Conservation (phyloP, 176 grass and related monocot genomes). For the Puccinellia tenuiflora region DNA sequence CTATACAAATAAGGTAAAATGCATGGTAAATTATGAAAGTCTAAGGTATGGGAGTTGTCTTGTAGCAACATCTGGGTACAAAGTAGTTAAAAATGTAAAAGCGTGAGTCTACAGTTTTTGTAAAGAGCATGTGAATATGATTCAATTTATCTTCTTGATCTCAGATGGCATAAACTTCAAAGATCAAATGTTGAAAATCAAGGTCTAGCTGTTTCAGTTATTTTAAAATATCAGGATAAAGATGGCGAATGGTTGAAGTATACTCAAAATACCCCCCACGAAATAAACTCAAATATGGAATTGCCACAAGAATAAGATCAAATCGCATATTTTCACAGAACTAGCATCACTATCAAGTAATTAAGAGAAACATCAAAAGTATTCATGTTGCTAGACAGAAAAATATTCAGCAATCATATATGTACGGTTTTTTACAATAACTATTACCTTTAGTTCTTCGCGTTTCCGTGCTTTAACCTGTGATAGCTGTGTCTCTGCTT, state of each 20-base stretch:
- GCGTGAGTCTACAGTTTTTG: neutral
- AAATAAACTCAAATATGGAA: neutral
- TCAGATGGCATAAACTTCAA: conserved; percentile 2
- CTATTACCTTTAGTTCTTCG: conserved; percentile 79
- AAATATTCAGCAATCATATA: neutral
- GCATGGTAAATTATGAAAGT: neutral
- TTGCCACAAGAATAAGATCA: neutral
- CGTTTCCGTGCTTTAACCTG: conserved; percentile 70
- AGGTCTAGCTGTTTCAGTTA: neutral
- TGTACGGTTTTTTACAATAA: neutral
- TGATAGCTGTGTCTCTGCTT: conserved; percentile 71
- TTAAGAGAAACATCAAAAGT: conserved; percentile 9
- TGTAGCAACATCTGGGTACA: neutral
- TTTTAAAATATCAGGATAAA: neutral
- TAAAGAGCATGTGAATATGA: neutral
- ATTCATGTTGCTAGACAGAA: conserved; percentile 2
- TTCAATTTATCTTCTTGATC: neutral
- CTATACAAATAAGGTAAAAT: neutral
- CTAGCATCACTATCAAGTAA: neutral
- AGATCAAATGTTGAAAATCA: neutral
- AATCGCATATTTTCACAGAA: neutral
- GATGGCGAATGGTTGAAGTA: neutral
- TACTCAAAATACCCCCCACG: neutral
- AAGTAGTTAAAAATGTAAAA: neutral
- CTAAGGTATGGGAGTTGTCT: neutral